Evolutionary conservation across 768 basidiomycete genomes (phyloP).

Genomic region (Phallus indusiatus): DNA sequence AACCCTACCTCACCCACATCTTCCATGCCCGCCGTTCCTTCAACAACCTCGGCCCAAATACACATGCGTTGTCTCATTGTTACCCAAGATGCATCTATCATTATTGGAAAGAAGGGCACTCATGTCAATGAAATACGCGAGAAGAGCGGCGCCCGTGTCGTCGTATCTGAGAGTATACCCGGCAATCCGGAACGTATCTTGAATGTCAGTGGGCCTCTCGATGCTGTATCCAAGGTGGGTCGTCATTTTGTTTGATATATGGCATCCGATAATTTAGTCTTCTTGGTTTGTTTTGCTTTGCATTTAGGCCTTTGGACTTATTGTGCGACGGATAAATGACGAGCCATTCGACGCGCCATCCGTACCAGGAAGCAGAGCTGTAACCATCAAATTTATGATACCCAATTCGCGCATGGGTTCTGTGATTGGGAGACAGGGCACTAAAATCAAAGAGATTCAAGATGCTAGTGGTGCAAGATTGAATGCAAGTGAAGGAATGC

Average conservation of each 20-base stretch:
- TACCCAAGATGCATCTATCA: constrained; percentile 98
- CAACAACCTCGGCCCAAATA: constrained; percentile 65
- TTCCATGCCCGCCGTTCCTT: constrained; percentile 27
- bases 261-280: not conserved
- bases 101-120: constrained; percentile 91
- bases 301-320: constrained; percentile 88
- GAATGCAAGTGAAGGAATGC: constrained; percentile 96
- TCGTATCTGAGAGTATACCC: constrained; percentile 97
- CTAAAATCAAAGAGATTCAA: constrained; percentile 99
- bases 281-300: not conserved
- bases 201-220: constrained; percentile 91
- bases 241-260: constrained; percentile 3
- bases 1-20: constrained; percentile 42
- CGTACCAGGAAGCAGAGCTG: constrained; percentile 94
- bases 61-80: constrained; percentile 98
- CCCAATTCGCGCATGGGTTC: constrained; percentile 99
- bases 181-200: constrained; percentile 99
- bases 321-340: constrained; percentile 97
- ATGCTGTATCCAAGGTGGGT: constrained; percentile 94
- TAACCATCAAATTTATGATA: constrained; percentile 99
- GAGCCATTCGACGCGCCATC: constrained; percentile 98
- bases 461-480: constrained; percentile 94
- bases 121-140: constrained; percentile 99
- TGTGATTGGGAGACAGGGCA: constrained; percentile 94
- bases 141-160: constrained; percentile 92